A percentile compares a stretch with the other conserved stretches of the same genome.
phyloP scores from a whole-genome alignment of 1,284 basidiomycete species.

The Cystobasidium sp. region DNA sequence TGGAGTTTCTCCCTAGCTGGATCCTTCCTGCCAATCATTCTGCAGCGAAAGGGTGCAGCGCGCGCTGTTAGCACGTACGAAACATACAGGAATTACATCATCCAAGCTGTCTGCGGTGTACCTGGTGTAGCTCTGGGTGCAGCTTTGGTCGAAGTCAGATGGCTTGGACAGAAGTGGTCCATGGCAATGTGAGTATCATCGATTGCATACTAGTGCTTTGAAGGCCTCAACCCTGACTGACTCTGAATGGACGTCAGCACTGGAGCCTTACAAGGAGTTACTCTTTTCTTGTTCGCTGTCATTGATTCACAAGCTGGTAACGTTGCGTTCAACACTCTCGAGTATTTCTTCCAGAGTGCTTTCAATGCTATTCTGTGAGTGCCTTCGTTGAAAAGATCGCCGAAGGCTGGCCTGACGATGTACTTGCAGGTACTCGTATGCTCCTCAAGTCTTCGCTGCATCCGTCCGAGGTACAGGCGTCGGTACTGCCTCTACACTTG shows the following conservation, averaged over 20 bases:
- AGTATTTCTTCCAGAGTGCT: conserved; percentile 53
- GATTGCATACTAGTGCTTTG: too few species aligned
- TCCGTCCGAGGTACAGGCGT: conserved; percentile 54
- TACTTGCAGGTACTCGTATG: conserved; percentile 47
- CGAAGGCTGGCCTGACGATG: too few species aligned
- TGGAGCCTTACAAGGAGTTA: conserved; percentile 53
- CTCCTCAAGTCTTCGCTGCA: conserved; percentile 50
- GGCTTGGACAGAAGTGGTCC: conserved; percentile 53
- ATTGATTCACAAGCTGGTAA: conserved; percentile 45
- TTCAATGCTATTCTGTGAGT: conserved; percentile 54
- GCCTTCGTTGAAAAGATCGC: too few species aligned
- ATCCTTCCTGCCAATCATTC: conserved; percentile 55
- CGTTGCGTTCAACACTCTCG: conserved; percentile 48
- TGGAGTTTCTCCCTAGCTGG: conserved; percentile 56
- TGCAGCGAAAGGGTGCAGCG: conserved; percentile 53
- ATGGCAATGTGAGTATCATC: conserved; percentile 53
- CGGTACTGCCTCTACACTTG: conserved; percentile 54
- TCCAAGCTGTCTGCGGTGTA: conserved; percentile 29
- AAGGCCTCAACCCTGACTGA: too few species aligned
- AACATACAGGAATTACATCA: conserved; percentile 55
- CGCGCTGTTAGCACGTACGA: conserved; percentile 50
- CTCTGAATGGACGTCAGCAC: too few species aligned
- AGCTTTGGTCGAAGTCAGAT: conserved; percentile 54
- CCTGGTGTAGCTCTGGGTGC: conserved; percentile 49
- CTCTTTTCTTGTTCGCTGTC: conserved; percentile 54